Percentiles rank a stretch among this genome's conserved stretches.
These are phyloP conservation scores for Dysphania ambrosioides DNA, from an alignment of 148 eudicot genomes.

Conservation along the genomic window DNA sequence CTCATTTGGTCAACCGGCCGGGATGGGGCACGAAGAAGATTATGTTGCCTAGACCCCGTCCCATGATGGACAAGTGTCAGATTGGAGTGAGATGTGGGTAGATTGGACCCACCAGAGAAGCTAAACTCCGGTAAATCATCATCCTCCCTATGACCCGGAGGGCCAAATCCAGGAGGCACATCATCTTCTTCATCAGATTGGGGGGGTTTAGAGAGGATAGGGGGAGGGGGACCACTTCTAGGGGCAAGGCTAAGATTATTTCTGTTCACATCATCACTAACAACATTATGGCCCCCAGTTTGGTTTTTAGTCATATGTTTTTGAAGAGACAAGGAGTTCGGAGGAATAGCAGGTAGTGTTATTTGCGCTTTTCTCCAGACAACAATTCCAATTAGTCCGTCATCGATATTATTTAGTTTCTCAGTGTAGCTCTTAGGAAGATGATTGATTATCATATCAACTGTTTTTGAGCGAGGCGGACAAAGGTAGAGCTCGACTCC, in stretches of 20 bases:
- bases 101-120: conserved; percentile 46
- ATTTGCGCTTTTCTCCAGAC: conserved; percentile 84
- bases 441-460: conserved; percentile 61
- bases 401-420: conserved; percentile 45
- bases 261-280: conserved; percentile 34
- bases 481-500: conserved; percentile 84
- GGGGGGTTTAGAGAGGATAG: conserved; percentile 21
- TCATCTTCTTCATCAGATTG: conserved; percentile 49
- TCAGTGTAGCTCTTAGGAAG: conserved; percentile 52
- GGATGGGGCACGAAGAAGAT: conserved; percentile 21
- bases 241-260: conserved; percentile 41
- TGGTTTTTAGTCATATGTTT: conserved; percentile 54
- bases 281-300: conserved; percentile 36
- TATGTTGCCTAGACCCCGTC: conserved; percentile 14
- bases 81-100: conserved; percentile 12
- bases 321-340: conserved; percentile 50
- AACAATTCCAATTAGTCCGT: conserved; percentile 82
- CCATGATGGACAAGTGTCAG: conserved; percentile 16
- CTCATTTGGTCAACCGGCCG: conserved; percentile 67
- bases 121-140: conserved; percentile 94
- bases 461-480: conserved; percentile 50
- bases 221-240: conserved; percentile 26
- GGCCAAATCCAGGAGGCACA: conserved; percentile 91
- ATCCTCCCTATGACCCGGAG: conserved; percentile 59
- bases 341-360: conserved; percentile 50